Evolutionary conservation across 306 rosid genomes (phyloP), one percentile per base, ranked within the genome.

Genomic region (Senna tora): DNA sequence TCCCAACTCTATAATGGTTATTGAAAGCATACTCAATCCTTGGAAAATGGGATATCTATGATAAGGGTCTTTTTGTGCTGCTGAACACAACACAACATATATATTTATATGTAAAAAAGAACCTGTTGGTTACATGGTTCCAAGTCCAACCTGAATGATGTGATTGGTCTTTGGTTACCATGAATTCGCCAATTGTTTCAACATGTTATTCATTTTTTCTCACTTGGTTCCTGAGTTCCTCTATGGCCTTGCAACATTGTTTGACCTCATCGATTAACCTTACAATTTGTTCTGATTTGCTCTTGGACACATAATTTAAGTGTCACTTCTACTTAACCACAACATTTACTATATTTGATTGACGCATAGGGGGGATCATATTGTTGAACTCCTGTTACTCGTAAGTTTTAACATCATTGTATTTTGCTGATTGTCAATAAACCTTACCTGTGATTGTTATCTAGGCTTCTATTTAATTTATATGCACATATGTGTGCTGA

Each of bases 191-290:
- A 45, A 19, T 17, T 17, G 59, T 25, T 32, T 58, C 20, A 1
- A 1, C 9, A 14, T 42, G 22, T 21, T 46, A 17, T 5, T n/a
- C 56, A 25, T 34, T 36, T 34, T 36, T 60, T 17, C 14, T 60
- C 69, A 38, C 21, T 39, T 43, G 64, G 22, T 39, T 28, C 41
- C 30, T 57, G 25, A 9, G 11, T 42, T 42, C 25, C 66, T n/a
- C 21, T 19, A 14, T 58, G 76, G 32, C 42, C 62, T 51, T 71
- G 73, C 43, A 19, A 19, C 22, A 47, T 67, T 36, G 11, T 57
- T 42, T 41, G 36, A 21, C 17, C 25, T 9, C 34, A 41, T 47
- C 38, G 54, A 38, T 39, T 12, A n/a, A 25, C 57, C 43, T 65
- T 46, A 28, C 43, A 47, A 30, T 65, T 15, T 25, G 71, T 28